Conservation (phyloP, 2,329 filamentous ascomycete genomes). For the Alternaria sp. region DNA sequence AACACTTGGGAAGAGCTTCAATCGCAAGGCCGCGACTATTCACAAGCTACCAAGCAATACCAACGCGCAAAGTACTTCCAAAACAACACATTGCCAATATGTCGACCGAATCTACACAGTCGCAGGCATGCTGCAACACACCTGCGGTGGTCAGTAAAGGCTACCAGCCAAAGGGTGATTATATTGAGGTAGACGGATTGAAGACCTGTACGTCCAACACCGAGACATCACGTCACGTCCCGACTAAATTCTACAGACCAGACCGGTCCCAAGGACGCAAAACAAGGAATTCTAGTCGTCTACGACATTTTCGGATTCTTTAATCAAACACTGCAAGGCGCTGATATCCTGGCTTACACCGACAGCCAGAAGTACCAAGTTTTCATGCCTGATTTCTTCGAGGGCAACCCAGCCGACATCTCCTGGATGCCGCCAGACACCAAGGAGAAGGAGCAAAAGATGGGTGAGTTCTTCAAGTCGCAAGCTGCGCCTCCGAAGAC, state of each 20-base stretch:
- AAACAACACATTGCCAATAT: constrained; percentile 31
- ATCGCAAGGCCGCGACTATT: constrained; percentile 15
- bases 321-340: constrained; percentile 68
- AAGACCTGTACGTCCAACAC: constrained; percentile 62
- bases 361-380: constrained; percentile 78
- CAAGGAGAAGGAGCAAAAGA: constrained; percentile 67
- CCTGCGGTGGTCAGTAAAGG: constrained; percentile 58
- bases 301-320: constrained; percentile 73
- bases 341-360: constrained; percentile 67
- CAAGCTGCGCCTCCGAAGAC: constrained; percentile 66
- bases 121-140: constrained; percentile 57
- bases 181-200: constrained; percentile 66
- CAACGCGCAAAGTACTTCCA: constrained; percentile 1
- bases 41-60: background rate
- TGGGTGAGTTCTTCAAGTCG: constrained; percentile 66
- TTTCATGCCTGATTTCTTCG: constrained; percentile 92
- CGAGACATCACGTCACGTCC: background rate
- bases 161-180: constrained; percentile 67
- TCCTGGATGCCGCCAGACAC: constrained; percentile 68
- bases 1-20: constrained; percentile 12
- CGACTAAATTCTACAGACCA: constrained; percentile 52
- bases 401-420: constrained; percentile 73
- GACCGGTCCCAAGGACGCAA: constrained; percentile 64
- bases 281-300: constrained; percentile 65
- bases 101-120: constrained; percentile 49